phyloP scores from a whole-genome alignment of 192 early-diverging fungal genomes.

The Entrophospora sp. region DNA sequence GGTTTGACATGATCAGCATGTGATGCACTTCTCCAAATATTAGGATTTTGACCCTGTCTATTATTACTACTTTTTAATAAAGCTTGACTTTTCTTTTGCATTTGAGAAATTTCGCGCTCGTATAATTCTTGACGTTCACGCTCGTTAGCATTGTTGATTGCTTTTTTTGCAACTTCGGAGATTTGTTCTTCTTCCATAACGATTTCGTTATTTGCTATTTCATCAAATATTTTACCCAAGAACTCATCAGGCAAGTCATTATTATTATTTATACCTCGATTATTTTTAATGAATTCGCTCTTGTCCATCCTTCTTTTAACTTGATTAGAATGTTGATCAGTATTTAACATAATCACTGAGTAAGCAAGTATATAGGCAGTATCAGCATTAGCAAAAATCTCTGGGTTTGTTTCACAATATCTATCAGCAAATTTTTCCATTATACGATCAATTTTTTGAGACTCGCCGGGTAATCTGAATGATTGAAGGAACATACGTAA shows the following conservation, averaged over 20 bases:
- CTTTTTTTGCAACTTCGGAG: slow-evolving; percentile 29
- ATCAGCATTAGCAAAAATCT: slow-evolving; percentile 81
- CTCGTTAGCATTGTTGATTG: slow-evolving; percentile 21
- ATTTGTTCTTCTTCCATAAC: slow-evolving; percentile 84
- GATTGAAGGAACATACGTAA: slow-evolving; percentile 77
- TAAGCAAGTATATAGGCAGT: slow-evolving; percentile 90
- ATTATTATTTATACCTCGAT: slow-evolving; percentile 91
- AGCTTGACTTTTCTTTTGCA: slow-evolving; percentile 64
- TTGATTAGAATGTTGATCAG: slow-evolving; percentile 82
- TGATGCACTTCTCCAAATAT: slow-evolving; percentile 53
- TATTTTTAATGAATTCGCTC: slow-evolving; percentile 81
- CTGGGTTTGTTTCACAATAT: slow-evolving; percentile 75
- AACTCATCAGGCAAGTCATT: slow-evolving; percentile 67
- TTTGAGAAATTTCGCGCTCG: slow-evolving; percentile 52
- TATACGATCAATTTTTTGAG: slow-evolving; percentile 91
- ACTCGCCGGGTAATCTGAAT: slow-evolving; percentile 87
- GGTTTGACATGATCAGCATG: slow-evolving; percentile 81
- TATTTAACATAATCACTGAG: slow-evolving; percentile 89
- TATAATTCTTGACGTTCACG: slow-evolving; percentile 50
- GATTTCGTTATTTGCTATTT: slow-evolving; percentile 79
- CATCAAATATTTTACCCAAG: slow-evolving; percentile 69
- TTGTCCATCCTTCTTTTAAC: slow-evolving; percentile 84
- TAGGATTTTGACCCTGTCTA: slow-evolving; percentile 30
- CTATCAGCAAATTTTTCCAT: slow-evolving; percentile 97
- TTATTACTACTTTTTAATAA: slow-evolving; percentile 42